Evolutionary conservation across 2,329 filamentous ascomycete genomes (phyloP).

Genomic region (Neocucurbitaria cava): DNA sequence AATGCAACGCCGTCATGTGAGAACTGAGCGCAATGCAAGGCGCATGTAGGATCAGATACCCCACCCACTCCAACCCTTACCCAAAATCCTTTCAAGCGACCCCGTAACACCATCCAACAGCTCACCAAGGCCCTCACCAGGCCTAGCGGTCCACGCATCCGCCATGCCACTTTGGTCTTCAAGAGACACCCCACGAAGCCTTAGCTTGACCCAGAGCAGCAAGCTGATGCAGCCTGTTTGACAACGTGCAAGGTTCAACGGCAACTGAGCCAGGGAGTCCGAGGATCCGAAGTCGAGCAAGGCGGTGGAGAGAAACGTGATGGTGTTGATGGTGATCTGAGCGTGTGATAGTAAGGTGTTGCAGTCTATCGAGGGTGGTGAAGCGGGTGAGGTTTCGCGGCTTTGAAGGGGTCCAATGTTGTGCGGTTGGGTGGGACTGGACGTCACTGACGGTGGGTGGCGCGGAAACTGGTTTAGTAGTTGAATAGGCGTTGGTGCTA

Average conservation of each 20-base stretch:
- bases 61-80: slow-evolving; percentile 40
- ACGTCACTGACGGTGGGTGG: slow-evolving; percentile 4
- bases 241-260: slow-evolving; percentile 28
- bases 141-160: slow-evolving; percentile 11
- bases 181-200: slow-evolving; percentile 26
- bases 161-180: slow-evolving; percentile 22
- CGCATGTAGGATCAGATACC: slow-evolving; percentile 28
- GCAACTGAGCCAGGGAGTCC: slow-evolving; percentile 20
- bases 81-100: slow-evolving; percentile 39
- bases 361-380: slow-evolving; percentile 9
- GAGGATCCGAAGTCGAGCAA: slow-evolving; percentile 23
- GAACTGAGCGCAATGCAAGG: too few relatives aligned
- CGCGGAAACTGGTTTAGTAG: neutral
- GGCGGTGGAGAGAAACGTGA: slow-evolving; percentile 35
- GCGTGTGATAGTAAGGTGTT: slow-evolving; percentile 18
- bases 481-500: slow-evolving; percentile 7
- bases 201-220: slow-evolving; percentile 43
- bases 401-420: slow-evolving; percentile 5
- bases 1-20: too few relatives aligned
- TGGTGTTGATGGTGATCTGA: slow-evolving; percentile 29
- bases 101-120: slow-evolving; percentile 36
- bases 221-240: slow-evolving; percentile 39
- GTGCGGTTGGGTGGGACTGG: slow-evolving; percentile 14
- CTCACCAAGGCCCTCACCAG: slow-evolving; percentile 36
- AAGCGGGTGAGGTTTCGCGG: slow-evolving; percentile 23